Evolutionary conservation across 148 eudicot species (phyloP), one percentile per base, ranked within the genome.

Genomic region (Silene uniflora): DNA sequence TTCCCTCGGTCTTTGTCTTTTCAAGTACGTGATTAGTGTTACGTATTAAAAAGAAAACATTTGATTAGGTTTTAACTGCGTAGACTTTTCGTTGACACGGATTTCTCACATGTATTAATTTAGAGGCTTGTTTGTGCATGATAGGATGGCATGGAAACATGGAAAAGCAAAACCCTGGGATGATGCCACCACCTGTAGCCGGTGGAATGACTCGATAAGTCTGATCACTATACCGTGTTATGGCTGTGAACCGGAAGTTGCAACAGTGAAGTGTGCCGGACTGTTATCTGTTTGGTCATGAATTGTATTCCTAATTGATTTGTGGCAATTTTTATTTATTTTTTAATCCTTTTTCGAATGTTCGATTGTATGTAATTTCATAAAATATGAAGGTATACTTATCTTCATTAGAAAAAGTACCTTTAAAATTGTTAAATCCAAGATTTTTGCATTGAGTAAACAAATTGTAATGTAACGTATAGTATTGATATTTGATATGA

Each of bases 281-380:
- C 32, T 29, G 32, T 29, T 29, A 29, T 1, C 32, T 29, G 32
- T 29, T 29, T 29, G 1, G 2, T 29, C 2, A 29, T 29, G 32
- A 29, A 29, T 29, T 29, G 32, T 29, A 29, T 29, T 29, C 32
- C 32, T 29, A 29, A 1, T 29, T 29, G 32, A 29, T 29, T 4
- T 29, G 32, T 29, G 32, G 32, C 32, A 29, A 29, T 29, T 29
- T 1, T 29, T 29, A 29, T 29, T 29, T 4, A 1, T 29, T 29
- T n/a, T 29, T 29, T 29, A 29, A 29, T 1, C 2, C 32, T 29
- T 29, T 29, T 29, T 29, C 1, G 98, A 93, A 78, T 85, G 93
- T 71, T 93, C 96, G 0, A 93, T 94, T 29, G 97, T 94, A 59
- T 29, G 32, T 29, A 83, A 77, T 60, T 92, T 91, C 64, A 86